A percentile compares a stretch with the other conserved stretches of the same genome.
phyloP scores from a whole-genome alignment of 441 rosid species.

The Erodium texanum region DNA sequence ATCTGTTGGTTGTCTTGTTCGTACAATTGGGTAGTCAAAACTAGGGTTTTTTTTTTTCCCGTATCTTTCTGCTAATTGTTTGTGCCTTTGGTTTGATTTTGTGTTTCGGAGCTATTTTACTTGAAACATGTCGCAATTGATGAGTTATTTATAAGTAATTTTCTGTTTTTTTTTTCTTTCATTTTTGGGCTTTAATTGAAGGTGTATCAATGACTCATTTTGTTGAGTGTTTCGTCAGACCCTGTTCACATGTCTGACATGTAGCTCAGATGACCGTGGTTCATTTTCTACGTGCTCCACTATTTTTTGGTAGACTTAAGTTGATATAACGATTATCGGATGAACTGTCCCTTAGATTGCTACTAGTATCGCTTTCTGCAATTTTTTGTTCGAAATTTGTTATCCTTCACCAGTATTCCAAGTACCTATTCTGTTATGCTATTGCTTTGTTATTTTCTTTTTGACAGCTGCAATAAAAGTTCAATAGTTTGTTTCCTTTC shows the following conservation, averaged over 20 bases:
- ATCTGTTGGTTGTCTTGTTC: conserved; percentile 3
- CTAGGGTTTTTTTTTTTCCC: neutral
- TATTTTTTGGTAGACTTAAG: neutral
- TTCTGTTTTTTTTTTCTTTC: neutral
- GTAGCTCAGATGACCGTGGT: neutral
- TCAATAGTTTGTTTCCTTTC: neutral
- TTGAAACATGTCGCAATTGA: neutral
- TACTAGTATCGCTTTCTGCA: neutral
- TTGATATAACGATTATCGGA: neutral
- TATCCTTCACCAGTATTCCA: neutral
- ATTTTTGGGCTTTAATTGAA: no score
- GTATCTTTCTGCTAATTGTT: neutral
- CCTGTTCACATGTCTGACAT: neutral
- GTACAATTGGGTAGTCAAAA: neutral
- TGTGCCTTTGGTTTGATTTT: neutral
- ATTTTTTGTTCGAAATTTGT: neutral
- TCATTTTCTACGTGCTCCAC: neutral
- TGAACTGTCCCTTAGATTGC: neutral
- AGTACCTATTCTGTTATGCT: neutral
- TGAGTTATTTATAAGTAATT: neutral
- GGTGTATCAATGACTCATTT: no score
- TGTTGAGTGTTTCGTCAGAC: neutral
- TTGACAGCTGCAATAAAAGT: neutral
- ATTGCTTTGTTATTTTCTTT: neutral
- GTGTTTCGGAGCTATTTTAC: neutral